Evolutionary conservation across 23 red algal genomes (phyloP).

Genomic region (Gracilaria vermiculophylla): DNA sequence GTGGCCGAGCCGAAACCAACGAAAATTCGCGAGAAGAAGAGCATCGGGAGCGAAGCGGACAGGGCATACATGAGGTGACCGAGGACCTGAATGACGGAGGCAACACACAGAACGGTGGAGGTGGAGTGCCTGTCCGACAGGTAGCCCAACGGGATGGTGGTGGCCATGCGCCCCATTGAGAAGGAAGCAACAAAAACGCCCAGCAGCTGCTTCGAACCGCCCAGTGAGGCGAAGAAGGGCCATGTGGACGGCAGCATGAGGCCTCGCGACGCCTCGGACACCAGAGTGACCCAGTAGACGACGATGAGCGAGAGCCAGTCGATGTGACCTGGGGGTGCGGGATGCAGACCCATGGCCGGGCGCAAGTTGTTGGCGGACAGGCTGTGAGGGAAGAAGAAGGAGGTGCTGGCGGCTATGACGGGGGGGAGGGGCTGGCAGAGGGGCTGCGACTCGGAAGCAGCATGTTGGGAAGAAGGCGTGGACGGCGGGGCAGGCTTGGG

Average conservation of each 20-base stretch:
- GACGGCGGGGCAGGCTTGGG: neutral
- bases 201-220: slow-evolving; percentile 66
- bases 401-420: slow-evolving; percentile 20
- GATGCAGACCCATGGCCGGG: neutral
- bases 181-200: slow-evolving; percentile 92
- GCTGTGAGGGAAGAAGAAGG: neutral
- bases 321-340: neutral
- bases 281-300: slow-evolving; percentile 64
- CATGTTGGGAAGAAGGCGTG: neutral
- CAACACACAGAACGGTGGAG: slow-evolving; percentile 49
- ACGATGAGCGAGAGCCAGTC: slow-evolving; percentile 55
- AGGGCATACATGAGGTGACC: slow-evolving; percentile 84
- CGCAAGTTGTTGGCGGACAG: neutral
- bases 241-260: slow-evolving; percentile 87
- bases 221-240: slow-evolving; percentile 73
- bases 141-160: slow-evolving; percentile 88
- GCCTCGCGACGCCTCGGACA: slow-evolving; percentile 90
- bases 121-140: slow-evolving; percentile 76
- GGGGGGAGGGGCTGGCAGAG: neutral
- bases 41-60: slow-evolving; percentile 24
- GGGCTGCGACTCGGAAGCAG: neutral
- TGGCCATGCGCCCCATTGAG: slow-evolving; percentile 86
- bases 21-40: slow-evolving; percentile 74
- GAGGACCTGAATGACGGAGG: slow-evolving; percentile 60
- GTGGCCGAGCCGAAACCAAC: slow-evolving; percentile 91